Base-by-base conservation (phyloP, 2,329 filamentous ascomycete genomes). In the Trichoderma citrinoviride region DNA sequence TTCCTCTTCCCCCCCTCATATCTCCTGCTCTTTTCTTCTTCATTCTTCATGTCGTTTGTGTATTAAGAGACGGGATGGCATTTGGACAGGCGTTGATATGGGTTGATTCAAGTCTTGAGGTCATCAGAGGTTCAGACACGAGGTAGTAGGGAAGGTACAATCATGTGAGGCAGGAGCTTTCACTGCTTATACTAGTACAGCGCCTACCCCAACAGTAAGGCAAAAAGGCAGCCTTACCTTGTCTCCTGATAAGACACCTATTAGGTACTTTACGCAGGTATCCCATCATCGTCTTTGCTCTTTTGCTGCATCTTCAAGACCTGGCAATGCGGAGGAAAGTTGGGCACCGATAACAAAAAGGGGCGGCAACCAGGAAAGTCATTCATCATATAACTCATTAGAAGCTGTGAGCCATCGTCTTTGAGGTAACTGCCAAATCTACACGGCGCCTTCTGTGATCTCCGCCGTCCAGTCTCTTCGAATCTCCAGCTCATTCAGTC, bases 381-480 rank as follows among this genome's bases (percentile, higher is more conserved):
- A 19, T 23, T 33, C 49, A 21, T 62, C 58, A 54, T 62, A 29
- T 46, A 44, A 43, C 23, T 46, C 49, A 53, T 43, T 53, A 53
- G 12, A 41, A 37, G 25, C 47, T 44, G 40, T 14, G 29, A 54
- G 37, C 41, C 19, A 54, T 61, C 19, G 37, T 52, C 41, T 54
- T 54, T 54, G 37, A 61, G 53, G 7, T 29, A 10, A 19, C n/a
- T 33, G 10, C n/a, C 14, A 19, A 52, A 10, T 55, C 62, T 73
- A 77, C 47, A 75, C 73, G 19, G 71, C 79, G 10, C 77, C 80
- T 50, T 76, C 83, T 0, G 78, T 78, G 43, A 85, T 79, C 74
- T 87, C 85, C 0, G 86, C 87, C 7, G 81, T 83, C 80, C 81
- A 86, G 71, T 89, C 87, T 75, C 83, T 87, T 67, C 81, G 80